Conservation (phyloP, 2,329 filamentous ascomycete genomes). For the Stemphylium vesicarium region DNA sequence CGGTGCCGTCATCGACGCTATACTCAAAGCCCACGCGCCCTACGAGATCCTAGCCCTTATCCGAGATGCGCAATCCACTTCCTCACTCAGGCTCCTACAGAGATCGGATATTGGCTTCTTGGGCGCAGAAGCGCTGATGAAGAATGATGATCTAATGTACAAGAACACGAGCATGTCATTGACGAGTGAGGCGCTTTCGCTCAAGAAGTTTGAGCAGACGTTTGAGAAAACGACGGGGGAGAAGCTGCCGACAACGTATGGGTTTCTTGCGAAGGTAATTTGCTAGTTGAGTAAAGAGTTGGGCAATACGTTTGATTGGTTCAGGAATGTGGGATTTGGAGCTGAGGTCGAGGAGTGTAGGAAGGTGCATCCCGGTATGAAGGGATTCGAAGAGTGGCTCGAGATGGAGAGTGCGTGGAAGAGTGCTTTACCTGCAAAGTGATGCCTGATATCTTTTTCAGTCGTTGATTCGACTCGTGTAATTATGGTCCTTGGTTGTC, state of each 20-base stretch:
- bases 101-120: slow-evolving; percentile 60
- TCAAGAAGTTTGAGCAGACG: slow-evolving; percentile 49
- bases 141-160: slow-evolving; percentile 44
- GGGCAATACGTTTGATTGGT: slow-evolving; percentile 57
- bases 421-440: not conserved
- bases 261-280: slow-evolving; percentile 38
- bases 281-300: slow-evolving; percentile 48
- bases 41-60: slow-evolving; percentile 65
- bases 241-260: slow-evolving; percentile 50
- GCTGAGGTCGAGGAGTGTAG: slow-evolving; percentile 52
- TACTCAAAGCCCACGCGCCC: slow-evolving; percentile 43
- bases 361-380: slow-evolving; percentile 52
- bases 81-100: slow-evolving; percentile 56
- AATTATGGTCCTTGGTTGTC: no score
- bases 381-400: slow-evolving; percentile 55
- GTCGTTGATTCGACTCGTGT: no score
- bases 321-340: slow-evolving; percentile 51
- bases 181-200: slow-evolving; percentile 58
- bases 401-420: slow-evolving; percentile 48
- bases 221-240: slow-evolving; percentile 52
- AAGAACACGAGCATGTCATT: slow-evolving; percentile 52
- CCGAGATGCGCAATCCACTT: slow-evolving; percentile 56
- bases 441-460: no score
- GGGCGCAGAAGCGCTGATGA: slow-evolving; percentile 54
- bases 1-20: slow-evolving; percentile 48